phyloP scores from a whole-genome alignment of 441 rosid genomes.

The Adansonia gregorii region DNA sequence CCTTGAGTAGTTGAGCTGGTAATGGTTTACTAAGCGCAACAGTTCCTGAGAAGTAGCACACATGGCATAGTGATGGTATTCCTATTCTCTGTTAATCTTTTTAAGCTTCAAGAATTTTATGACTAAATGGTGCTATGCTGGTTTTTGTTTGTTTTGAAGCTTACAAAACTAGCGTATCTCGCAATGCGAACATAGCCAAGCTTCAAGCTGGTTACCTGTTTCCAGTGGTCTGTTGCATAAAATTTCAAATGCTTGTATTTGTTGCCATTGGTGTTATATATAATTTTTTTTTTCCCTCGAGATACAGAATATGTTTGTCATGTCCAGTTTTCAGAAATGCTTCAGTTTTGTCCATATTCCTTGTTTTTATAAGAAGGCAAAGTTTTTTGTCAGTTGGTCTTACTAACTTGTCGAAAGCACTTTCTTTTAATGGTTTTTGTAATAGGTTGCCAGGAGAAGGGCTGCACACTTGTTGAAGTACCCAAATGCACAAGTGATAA shows the following conservation, averaged over 20 bases:
- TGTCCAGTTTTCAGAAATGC: constrained; percentile 2
- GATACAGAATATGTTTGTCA: neutral
- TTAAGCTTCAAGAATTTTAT: neutral
- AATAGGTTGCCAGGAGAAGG: constrained; percentile 86
- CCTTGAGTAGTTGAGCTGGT: neutral
- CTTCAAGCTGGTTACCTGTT: constrained; percentile 98
- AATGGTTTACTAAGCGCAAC: neutral
- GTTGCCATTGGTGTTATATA: neutral
- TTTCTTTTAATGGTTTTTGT: constrained; percentile 12
- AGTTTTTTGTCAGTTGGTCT: neutral
- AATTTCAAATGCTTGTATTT: neutral
- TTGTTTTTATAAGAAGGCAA: neutral
- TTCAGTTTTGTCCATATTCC: neutral
- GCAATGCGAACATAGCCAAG: constrained; percentile 85
- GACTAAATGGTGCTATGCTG: neutral
- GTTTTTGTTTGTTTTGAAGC: constrained; percentile 45
- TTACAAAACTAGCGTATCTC: constrained; percentile 74
- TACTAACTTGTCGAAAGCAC: neutral
- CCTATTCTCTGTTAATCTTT: neutral
- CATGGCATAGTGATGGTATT: neutral
- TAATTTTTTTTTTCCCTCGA: neutral
- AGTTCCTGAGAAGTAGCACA: neutral
- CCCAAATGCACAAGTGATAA: constrained; percentile 88
- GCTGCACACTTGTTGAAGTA: constrained; percentile 78
- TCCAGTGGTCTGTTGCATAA: constrained; percentile 69